Percentiles rank a stretch among this genome's conserved stretches.
Evolutionary conservation across 2,329 filamentous ascomycete genomes (phyloP).

Genomic region (Didymella pinodella): DNA sequence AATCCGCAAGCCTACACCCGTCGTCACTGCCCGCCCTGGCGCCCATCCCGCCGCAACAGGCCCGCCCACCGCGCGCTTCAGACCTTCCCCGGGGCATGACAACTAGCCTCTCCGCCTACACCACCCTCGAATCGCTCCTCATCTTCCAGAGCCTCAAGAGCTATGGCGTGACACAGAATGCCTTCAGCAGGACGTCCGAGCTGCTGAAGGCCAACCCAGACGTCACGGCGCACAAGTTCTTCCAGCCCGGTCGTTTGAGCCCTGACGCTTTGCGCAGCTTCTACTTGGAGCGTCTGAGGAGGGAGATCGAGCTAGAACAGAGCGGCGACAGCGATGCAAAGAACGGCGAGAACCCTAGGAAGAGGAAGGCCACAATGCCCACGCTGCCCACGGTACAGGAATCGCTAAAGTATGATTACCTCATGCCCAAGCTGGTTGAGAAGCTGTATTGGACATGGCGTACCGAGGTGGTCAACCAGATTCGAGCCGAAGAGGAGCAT

Average conservation of each 20-base stretch:
- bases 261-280: constrained; percentile 80
- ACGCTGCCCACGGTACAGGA: constrained; percentile 71
- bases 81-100: constrained; percentile 58
- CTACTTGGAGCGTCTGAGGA: constrained; percentile 77
- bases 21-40: constrained; percentile 46
- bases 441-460: constrained; percentile 79
- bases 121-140: constrained; percentile 83
- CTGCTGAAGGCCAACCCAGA: constrained; percentile 76
- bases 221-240: constrained; percentile 73
- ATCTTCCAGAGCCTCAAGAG: constrained; percentile 80
- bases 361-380: constrained; percentile 71
- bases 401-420: constrained; percentile 69
- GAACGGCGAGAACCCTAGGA: constrained; percentile 64
- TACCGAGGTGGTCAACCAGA: constrained; percentile 71
- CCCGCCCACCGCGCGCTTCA: constrained; percentile 42
- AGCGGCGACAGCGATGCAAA: constrained; percentile 56
- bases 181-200: constrained; percentile 77
- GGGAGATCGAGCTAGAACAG: constrained; percentile 64
- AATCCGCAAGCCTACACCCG: constrained; percentile 5
- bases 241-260: constrained; percentile 76
- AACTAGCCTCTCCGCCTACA: constrained; percentile 71
- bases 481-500: constrained; percentile 78
- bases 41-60: constrained; percentile 41
- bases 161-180: constrained; percentile 69
- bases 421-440: constrained; percentile 74